Evolutionary conservation across 83 land plant species (phyloP), one percentile per base, ranked within the genome.

Genomic region (Diphasiastrum complanatum): DNA sequence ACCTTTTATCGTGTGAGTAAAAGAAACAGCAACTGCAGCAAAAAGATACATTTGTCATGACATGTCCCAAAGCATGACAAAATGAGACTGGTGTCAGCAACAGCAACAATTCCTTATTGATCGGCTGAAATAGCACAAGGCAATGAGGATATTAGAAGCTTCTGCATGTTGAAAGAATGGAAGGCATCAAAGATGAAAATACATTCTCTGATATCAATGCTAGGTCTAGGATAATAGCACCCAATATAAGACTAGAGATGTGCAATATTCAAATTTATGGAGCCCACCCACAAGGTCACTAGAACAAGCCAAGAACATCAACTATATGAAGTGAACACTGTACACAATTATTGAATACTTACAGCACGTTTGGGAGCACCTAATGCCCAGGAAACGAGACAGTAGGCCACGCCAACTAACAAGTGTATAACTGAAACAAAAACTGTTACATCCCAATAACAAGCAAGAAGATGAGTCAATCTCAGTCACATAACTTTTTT

Each of bases 11-110:
- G 99, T 93, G 67, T 89, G 99, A 26, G 99, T 82, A 75, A 93
- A 93, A 1, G 99, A 93, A 47, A 93, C 99, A 16, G 99, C 99
- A 56, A 93, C 99, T 4, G 99, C 91, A 20, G 99, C 88, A 73
- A 89, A n/a, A 93, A 0, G 99, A 89, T 19, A 93, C 86, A 69
- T 93, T 93, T 71, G 89, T 85, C 71, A 86, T 93, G 8, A 93
- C 83, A 68, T 93, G 99, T 47, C 99, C 98, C 24, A 93, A 33
- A 16, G 96, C 91, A 79, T 93, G 99, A 72, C 96, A 93, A n/a
- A 82, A 67, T 4, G 86, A 84, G 6, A 93, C 96, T 5, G 99
- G 96, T 5, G 79, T 68, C 19, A 89, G 68, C 71, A 93, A 60
- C 77, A 75, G 60, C 75, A 93, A 60, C 53, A 81, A 77, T 32